Evolutionary conservation across 2,329 filamentous ascomycete species (phyloP).

Genomic region (Cercospora nicotianae): DNA sequence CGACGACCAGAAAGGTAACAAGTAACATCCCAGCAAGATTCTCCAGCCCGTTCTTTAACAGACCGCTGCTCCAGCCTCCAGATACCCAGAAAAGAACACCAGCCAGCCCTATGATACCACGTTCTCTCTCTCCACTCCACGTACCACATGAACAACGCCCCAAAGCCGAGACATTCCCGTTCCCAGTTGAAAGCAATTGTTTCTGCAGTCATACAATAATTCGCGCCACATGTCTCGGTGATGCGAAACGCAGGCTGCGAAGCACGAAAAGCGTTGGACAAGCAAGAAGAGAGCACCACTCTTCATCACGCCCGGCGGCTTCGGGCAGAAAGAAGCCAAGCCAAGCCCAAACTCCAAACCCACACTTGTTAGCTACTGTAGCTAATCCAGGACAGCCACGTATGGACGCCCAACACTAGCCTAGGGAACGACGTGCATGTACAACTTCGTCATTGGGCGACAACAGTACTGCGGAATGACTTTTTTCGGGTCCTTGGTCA

Average conservation of each 20-base stretch:
- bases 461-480: neutral
- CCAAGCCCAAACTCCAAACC: too few relatives aligned
- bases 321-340: conserved; percentile 1
- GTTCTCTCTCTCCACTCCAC: neutral
- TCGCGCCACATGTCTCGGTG: neutral
- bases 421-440: neutral
- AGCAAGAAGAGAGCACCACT: neutral
- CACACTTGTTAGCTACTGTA: neutral
- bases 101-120: conserved; percentile 2
- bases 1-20: neutral
- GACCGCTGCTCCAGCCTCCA: neutral
- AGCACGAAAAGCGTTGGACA: neutral
- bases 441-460: conserved; percentile 10
- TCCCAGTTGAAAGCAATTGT: neutral
- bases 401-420: conserved; percentile 17
- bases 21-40: conserved; percentile 1
- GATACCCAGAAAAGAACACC: neutral
- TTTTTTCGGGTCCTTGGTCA: neutral
- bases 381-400: conserved; percentile 12
- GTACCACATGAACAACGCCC: neutral
- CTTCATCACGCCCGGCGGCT: neutral
- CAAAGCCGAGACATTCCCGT: neutral
- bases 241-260: neutral
- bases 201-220: neutral
- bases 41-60: neutral